These are phyloP conservation scores for Citrullus amarus DNA, from an alignment of 306 rosid species.

Conservation along the genomic window DNA sequence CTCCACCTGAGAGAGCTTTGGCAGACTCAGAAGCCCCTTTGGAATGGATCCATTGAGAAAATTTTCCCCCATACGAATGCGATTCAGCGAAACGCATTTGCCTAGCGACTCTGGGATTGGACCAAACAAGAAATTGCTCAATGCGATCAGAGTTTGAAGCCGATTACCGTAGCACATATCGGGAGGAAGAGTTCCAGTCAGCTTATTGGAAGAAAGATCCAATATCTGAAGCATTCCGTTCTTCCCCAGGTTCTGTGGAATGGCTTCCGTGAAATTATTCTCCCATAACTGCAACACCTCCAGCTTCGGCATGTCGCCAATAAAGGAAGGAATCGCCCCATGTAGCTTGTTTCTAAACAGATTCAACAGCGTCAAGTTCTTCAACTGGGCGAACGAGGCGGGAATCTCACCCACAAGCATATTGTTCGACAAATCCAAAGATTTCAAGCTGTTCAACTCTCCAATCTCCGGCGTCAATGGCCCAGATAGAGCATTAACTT, in stretches of 20 bases:
- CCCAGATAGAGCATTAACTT: slow-evolving; percentile 74
- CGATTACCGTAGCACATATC: slow-evolving; percentile 63
- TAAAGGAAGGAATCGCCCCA: slow-evolving; percentile 74
- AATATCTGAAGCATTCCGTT: slow-evolving; percentile 60
- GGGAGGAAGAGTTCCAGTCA: slow-evolving; percentile 73
- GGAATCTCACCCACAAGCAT: slow-evolving; percentile 70
- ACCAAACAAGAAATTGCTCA: slow-evolving; percentile 71
- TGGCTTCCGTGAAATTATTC: slow-evolving; percentile 79
- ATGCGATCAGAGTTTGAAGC: slow-evolving; percentile 59
- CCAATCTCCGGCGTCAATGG: slow-evolving; percentile 50
- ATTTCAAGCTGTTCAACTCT: slow-evolving; percentile 45
- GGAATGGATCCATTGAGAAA: slow-evolving; percentile 84
- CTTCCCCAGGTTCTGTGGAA: slow-evolving; percentile 67
- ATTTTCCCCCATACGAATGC: slow-evolving; percentile 88
- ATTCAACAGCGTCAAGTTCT: slow-evolving; percentile 69
- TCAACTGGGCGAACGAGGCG: slow-evolving; percentile 33
- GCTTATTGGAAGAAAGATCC: slow-evolving; percentile 77
- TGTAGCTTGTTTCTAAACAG: slow-evolving; percentile 74
- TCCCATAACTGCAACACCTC: slow-evolving; percentile 90
- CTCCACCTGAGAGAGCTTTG: slow-evolving; percentile 64
- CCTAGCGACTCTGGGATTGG: slow-evolving; percentile 81
- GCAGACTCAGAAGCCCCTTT: slow-evolving; percentile 58
- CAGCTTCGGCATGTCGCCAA: slow-evolving; percentile 59
- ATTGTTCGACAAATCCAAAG: slow-evolving; percentile 88
- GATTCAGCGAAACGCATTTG: slow-evolving; percentile 37